A percentile compares a stretch with the other conserved stretches of the same genome.
These are phyloP conservation scores for Akanthomyces dipterigenus DNA, from an alignment of 2,329 filamentous ascomycete species.

Conservation along the genomic window DNA sequence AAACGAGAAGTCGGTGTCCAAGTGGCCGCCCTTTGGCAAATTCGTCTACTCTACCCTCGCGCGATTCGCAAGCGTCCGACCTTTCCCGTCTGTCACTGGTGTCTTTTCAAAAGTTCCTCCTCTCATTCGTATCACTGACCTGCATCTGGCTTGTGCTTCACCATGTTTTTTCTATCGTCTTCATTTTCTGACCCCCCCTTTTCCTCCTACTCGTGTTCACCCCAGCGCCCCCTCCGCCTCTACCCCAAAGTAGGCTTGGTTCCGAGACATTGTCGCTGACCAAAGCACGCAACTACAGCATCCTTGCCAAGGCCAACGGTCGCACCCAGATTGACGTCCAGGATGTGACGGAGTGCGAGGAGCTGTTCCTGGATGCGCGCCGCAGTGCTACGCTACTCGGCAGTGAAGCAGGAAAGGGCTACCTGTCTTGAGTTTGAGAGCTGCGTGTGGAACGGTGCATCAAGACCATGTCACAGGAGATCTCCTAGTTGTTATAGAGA, in stretches of 20 bases:
- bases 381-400: constrained; percentile 66
- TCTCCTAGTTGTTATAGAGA: not conserved
- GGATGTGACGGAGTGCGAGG: constrained; percentile 75
- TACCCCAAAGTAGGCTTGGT: constrained; percentile 8
- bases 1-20: not conserved
- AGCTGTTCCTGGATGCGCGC: constrained; percentile 75
- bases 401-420: constrained; percentile 56
- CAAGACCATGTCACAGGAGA: not conserved
- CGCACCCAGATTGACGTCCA: constrained; percentile 68
- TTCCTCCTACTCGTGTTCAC: constrained; percentile 1
- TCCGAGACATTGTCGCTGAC: constrained; percentile 28
- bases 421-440: constrained; percentile 43
- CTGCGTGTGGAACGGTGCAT: constrained; percentile 6
- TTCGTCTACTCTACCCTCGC: not conserved
- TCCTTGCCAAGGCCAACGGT: constrained; percentile 80
- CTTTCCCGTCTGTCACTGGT: not conserved
- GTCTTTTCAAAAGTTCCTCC: not conserved
- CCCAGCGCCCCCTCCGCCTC: constrained; percentile 9
- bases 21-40: not conserved
- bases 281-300: constrained; percentile 43
- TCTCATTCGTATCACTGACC: not conserved
- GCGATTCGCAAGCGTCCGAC: not conserved
- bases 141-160: constrained; percentile 9
- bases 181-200: constrained; percentile 1
- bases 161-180: not conserved